Base-by-base conservation (phyloP, 1,284 basidiomycete species). In the Apiotrichum sp. region DNA sequence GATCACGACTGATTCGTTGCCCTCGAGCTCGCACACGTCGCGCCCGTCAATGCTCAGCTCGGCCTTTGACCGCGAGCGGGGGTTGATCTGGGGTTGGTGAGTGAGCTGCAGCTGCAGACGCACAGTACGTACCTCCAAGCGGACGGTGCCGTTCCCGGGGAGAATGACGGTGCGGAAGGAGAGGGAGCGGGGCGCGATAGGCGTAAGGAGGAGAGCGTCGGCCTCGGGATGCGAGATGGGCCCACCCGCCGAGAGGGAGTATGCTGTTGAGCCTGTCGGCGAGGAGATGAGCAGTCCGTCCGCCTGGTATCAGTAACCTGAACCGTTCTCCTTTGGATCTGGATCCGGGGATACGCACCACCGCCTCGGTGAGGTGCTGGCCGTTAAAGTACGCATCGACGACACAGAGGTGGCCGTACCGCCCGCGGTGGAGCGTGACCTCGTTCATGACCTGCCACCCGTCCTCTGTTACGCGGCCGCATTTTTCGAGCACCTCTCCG, bases 401-500 rank as follows among this genome's bases (percentile, higher is more conserved):
- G 5, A 89, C 91, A 59, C 92, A 93, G 52, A 98, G 80, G 68
- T 97, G 93, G 1, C 93, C 89, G 63, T 88, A 88, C 32, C 88
- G 83, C 4, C 93, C 93, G 29, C 93, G 84, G 74, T 98, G 95
- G 29, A 98, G 79, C 9, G 91, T 86, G 53, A 98, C 85, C 76
- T 98, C 95, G 70, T 98, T 98, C 91, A 98, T 95, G 38, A 96
- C 91, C 75, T 97, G 93, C 84, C 89, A 90, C 61, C 88, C 92
- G 84, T 66, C 58, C 11, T 63, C 63, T 38, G 38, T 9, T 10
- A 39, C 41, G 22, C 48, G 55, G 1, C 62, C 59, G 48, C 65
- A 71, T 5, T 65, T 56, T 41, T 67, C 79, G 53, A 87, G 83
- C 48, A 82, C 79, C 32, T 76, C 74, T 0, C 84, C 81, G 22